Evolutionary conservation across 2,329 filamentous ascomycete genomes (phyloP), one percentile per base, ranked within the genome.

Genomic region (Aspergillus unguis): DNA sequence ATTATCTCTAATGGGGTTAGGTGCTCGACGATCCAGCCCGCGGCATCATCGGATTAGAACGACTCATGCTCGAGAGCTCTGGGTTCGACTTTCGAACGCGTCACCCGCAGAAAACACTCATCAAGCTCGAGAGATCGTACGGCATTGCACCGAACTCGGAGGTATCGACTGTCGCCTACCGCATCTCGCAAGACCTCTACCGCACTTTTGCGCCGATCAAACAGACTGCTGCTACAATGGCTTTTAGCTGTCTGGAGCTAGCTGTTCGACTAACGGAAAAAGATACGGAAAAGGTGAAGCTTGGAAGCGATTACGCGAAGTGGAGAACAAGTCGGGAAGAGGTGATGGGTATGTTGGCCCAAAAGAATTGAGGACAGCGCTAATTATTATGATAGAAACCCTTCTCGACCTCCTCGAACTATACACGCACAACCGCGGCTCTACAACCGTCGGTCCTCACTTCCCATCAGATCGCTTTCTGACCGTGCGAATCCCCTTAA

Each of bases 131-230:
- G 46, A 83, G 86, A 65, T 74, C 75, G 42, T 78, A 86, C 51
- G 71, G 76, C 4, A 76, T 82, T 6, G 77, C 80, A 4, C 79
- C 76, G 48, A 73, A 78, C 7, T 70, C 69, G 0, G 68, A 74
- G 26, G 82, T 91, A 55, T 83, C 85, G 29, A 78, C 78, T 11
- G 80, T 85, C 0, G 89, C 90, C 0, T 96, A 91, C 73, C 84
- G 86, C 57, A 88, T 97, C 68, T 88, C 86, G 43, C 82, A 92
- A 48, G 94, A 99, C 71, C 77, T 96, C 43, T 96, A 96, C 74
- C 90, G 92, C 66, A 99, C 94, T 0, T 95, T 94, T 70, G 86
- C 90, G 1, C 92, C 92, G 6, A 79, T 97, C 53, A 97, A 97
- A 75, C 90, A 95, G 64, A 88, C 86, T 0, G 88, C 88, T 0